Percentiles rank a stretch among this genome's conserved stretches.
phyloP scores from a whole-genome alignment of 2,329 filamentous ascomycete genomes.

The Ilyonectria robusta region DNA sequence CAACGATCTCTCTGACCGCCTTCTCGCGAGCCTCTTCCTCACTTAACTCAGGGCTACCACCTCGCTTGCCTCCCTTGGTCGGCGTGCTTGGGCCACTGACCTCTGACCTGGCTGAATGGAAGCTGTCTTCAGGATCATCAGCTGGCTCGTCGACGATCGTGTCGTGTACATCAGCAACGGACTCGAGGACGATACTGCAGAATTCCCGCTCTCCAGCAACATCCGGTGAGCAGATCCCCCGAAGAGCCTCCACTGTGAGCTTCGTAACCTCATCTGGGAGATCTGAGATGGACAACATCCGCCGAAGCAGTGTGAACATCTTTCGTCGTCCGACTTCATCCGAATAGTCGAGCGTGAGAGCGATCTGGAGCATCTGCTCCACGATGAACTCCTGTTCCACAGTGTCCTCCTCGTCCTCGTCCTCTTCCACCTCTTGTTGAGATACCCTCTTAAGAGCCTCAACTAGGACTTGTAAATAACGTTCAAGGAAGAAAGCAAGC shows the following conservation, averaged over 20 bases:
- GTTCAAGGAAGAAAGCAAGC: slow-evolving; percentile 87
- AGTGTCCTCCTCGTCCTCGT: slow-evolving; percentile 84
- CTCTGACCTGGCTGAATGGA: slow-evolving; percentile 93
- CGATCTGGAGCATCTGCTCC: slow-evolving; percentile 94
- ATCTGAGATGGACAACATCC: slow-evolving; percentile 87
- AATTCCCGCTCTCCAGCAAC: slow-evolving; percentile 84
- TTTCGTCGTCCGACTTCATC: slow-evolving; percentile 95
- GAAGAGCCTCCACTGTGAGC: slow-evolving; percentile 84
- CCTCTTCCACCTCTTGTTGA: slow-evolving; percentile 68
- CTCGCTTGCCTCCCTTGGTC: slow-evolving; percentile 61
- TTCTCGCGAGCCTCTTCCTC: slow-evolving; percentile 80
- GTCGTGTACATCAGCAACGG: slow-evolving; percentile 96
- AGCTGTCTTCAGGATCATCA: slow-evolving; percentile 77
- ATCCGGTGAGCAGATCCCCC: slow-evolving; percentile 85
- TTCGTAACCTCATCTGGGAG: slow-evolving; percentile 94
- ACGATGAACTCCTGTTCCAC: slow-evolving; percentile 96
- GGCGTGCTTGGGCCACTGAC: slow-evolving; percentile 77
- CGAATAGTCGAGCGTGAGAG: slow-evolving; percentile 93
- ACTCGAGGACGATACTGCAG: slow-evolving; percentile 88
- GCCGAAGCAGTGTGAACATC: slow-evolving; percentile 93
- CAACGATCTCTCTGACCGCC: slow-evolving; percentile 90
- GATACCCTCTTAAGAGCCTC: slow-evolving; percentile 73
- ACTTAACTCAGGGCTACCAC: slow-evolving; percentile 60
- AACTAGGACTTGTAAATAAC: slow-evolving; percentile 79
- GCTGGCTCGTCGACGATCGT: slow-evolving; percentile 82